Evolutionary conservation across 2,329 filamentous ascomycete genomes (phyloP), one percentile per base, ranked within the genome.

Genomic region (Huntiella bhutanensis): DNA sequence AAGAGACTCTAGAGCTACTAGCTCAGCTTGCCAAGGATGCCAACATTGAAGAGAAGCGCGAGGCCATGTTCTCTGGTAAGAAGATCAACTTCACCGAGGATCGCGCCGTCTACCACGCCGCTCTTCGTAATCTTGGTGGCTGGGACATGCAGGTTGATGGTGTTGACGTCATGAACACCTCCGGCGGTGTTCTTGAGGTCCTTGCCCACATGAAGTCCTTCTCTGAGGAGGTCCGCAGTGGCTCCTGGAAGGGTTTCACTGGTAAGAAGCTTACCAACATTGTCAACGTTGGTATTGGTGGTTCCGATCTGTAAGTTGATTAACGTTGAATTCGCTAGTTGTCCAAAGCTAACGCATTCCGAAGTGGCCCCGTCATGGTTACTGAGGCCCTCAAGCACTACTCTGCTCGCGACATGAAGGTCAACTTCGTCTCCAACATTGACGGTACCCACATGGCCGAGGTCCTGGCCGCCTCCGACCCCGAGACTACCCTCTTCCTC

Each of bases 51-150:
- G 75, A 92, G 70, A 83, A 95, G 61, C 82, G 91, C 53, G 88
- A 98, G 75, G 79, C 80, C 59, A 94, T 98, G 87, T 98, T 98
- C 66, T 79, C 77, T 49, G 91, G 91, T 56, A 84, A 96, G 60
- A 88, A 92, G 74, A 96, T 98, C 72, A 98, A 98, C 75, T 95
- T 95, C 68, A 98, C 91, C 51, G 91, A 98, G 71, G 71, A 88
- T 60, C 80, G 91, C 53, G 91, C 91, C 54, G 91, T 98, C 54
- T 93, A 93, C 70, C 91, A 98, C 67, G 75, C 84, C 55, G 91
- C 91, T 42, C 74, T 98, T 59, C 82, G 91, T 62, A 98, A 98
- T 62, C 79, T 86, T 53, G 73, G 76, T 61, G 86, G 83, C 61
- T 77, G 83, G 73, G 77, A 73, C 19, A 78, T 81, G 70, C 69